Conservation (phyloP, 441 rosid species). For the Rhodomyrtus psidioides region DNA sequence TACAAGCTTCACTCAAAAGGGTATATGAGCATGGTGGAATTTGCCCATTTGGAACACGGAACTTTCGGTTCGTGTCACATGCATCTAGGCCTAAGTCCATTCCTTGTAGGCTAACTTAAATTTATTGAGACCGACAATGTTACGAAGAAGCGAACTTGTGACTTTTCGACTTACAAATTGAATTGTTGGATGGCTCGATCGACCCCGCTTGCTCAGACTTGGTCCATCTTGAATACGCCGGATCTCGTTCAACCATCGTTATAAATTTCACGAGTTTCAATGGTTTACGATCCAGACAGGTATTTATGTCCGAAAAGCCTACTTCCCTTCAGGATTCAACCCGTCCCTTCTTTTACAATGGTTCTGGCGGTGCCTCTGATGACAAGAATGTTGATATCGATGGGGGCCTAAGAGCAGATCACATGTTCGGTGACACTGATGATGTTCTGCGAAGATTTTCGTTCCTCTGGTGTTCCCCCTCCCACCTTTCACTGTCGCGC, state of each 20-base stretch:
- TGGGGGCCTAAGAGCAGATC: not conserved
- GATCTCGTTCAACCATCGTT: not conserved
- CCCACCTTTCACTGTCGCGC: not conserved
- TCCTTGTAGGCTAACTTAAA: not conserved
- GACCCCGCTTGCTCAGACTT: not conserved
- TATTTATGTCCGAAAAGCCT: not conserved
- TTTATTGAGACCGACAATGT: not conserved
- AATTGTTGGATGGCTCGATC: not conserved
- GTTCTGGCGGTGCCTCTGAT: not conserved
- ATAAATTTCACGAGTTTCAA: not conserved
- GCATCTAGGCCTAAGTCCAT: not conserved
- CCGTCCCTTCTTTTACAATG: not conserved
- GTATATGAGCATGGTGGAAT: too few species aligned
- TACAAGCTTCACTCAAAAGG: too few species aligned
- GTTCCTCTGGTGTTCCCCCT: not conserved
- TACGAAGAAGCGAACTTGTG: not conserved
- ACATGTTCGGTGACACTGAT: not conserved
- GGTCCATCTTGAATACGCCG: not conserved
- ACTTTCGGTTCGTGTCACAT: too few species aligned
- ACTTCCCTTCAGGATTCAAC: not conserved
- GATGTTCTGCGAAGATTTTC: not conserved
- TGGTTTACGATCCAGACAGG: not conserved
- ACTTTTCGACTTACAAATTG: not conserved
- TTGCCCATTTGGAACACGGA: too few species aligned
- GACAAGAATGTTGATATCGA: not conserved